Conservation (phyloP, 2,329 filamentous ascomycete species). For the Lasiodiplodia gonubiensis region DNA sequence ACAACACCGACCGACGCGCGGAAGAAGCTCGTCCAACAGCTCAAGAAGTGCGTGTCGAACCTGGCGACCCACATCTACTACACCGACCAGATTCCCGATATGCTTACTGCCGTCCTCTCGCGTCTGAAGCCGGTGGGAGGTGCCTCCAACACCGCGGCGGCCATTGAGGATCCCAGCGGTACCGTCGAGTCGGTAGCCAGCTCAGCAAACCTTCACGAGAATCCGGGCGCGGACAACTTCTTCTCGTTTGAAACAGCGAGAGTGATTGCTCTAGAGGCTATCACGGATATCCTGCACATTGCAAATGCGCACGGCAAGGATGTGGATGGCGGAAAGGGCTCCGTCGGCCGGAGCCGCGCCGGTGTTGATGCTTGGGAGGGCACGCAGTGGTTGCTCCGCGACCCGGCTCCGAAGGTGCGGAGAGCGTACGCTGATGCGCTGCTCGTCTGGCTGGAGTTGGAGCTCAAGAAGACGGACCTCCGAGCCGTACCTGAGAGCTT, state of each 20-base stretch:
- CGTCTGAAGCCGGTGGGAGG: constrained; percentile 71
- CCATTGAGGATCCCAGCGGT: constrained; percentile 57
- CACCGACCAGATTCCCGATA: constrained; percentile 92
- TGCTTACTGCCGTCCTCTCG: constrained; percentile 80
- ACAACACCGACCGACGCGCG: constrained; percentile 57
- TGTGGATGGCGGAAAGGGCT: constrained; percentile 49
- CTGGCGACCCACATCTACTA: constrained; percentile 96
- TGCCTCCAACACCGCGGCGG: constrained; percentile 51
- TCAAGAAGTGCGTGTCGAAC: constrained; percentile 86
- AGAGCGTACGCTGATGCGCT: constrained; percentile 86
- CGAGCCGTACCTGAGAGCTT: constrained; percentile 63
- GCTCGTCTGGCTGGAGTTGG: constrained; percentile 81
- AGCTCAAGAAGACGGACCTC: constrained; percentile 72
- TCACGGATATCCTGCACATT: constrained; percentile 81
- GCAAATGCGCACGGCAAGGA: constrained; percentile 68
- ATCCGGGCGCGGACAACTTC: constrained; percentile 60
- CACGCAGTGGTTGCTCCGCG: constrained; percentile 90
- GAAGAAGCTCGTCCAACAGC: constrained; percentile 68
- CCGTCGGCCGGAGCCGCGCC: constrained; percentile 74
- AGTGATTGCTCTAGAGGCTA: constrained; percentile 71
- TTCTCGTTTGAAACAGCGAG: constrained; percentile 68
- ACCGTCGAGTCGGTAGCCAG: constrained; percentile 56
- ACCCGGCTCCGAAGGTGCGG: constrained; percentile 77
- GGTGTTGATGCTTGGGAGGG: constrained; percentile 90
- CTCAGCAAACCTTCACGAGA: constrained; percentile 58